A percentile compares a stretch with the other conserved stretches of the same genome.
Evolutionary conservation across 257 asterid genomes (phyloP).

Genomic region (Buddleja alternifolia): DNA sequence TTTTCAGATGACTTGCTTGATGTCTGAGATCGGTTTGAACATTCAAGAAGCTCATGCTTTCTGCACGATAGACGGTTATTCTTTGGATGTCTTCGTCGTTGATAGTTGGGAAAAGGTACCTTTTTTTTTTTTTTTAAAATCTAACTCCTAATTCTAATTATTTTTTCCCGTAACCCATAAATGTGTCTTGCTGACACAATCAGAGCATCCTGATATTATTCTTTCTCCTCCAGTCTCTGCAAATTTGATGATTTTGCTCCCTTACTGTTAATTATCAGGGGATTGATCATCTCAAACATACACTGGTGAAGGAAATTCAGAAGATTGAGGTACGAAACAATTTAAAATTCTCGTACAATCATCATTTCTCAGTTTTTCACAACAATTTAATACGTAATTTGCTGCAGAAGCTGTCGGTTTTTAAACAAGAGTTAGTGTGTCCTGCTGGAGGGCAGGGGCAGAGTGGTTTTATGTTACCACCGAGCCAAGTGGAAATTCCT

Average conservation of each 20-base stretch:
- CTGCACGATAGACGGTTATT: conserved; percentile 86
- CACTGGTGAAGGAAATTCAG: conserved; percentile 62
- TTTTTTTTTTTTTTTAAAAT: background rate
- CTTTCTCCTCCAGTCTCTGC: conserved; percentile 30
- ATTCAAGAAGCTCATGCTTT: conserved; percentile 99
- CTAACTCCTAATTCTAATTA: background rate
- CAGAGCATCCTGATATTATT: conserved; percentile 8
- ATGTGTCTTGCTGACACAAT: background rate
- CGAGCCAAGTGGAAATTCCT: conserved; percentile 53
- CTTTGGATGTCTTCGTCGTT: conserved; percentile 90
- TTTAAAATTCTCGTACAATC: background rate
- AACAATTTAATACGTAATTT: conserved; percentile 12
- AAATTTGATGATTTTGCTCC: conserved; percentile 26
- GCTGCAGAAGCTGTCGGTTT: conserved; percentile 46
- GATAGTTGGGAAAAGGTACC: conserved; percentile 85
- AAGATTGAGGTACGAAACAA: conserved; percentile 61
- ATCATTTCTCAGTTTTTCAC: background rate
- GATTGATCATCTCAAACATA: conserved; percentile 57
- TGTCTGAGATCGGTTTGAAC: conserved; percentile 91
- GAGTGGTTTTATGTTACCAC: conserved; percentile 31
- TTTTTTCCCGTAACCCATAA: background rate
- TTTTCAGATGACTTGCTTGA: conserved; percentile 75
- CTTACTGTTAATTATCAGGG: conserved; percentile 47
- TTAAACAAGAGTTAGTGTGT: conserved; percentile 38
- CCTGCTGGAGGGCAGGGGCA: conserved; percentile 36